Evolutionary conservation across 441 rosid species (phyloP).

Genomic region (Erodium trifolium): DNA sequence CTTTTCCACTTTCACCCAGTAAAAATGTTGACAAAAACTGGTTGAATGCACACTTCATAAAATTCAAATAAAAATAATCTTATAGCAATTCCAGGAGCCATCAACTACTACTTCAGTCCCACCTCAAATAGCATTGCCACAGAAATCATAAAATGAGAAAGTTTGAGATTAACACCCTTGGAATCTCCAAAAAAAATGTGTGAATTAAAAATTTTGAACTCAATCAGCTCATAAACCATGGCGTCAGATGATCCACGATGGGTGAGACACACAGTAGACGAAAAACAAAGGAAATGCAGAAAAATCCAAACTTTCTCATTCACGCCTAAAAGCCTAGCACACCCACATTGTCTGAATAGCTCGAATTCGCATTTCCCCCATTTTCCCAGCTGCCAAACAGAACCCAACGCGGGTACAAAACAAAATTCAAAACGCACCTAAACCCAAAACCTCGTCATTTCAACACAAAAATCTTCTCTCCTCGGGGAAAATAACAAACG

Average conservation of each 20-base stretch:
- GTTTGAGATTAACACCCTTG: neutral
- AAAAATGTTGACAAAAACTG: neutral
- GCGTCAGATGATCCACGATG: no score
- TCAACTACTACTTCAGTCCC: neutral
- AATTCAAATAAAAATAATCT: neutral
- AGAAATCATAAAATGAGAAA: neutral
- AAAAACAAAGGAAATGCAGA: constrained; percentile 8
- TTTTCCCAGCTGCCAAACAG: constrained; percentile 17
- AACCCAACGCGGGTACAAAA: neutral
- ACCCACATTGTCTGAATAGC: neutral
- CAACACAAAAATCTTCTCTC: neutral
- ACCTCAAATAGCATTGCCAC: neutral
- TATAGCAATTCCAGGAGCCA: neutral
- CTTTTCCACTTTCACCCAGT: neutral
- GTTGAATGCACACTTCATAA: neutral
- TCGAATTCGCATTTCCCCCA: neutral
- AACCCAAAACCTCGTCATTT: constrained; percentile 8
- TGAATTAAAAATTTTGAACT: neutral
- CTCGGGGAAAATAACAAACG: no score
- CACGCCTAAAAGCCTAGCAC: neutral
- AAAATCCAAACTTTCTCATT: neutral
- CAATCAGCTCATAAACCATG: neutral
- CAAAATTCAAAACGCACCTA: neutral
- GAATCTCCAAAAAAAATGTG: neutral
- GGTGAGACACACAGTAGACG: no score